Percentiles rank a stretch among this genome's conserved stretches.
These are phyloP conservation scores for Yarrowia osloensis DNA, from an alignment of 805 yeast genomes.

Conservation along the genomic window DNA sequence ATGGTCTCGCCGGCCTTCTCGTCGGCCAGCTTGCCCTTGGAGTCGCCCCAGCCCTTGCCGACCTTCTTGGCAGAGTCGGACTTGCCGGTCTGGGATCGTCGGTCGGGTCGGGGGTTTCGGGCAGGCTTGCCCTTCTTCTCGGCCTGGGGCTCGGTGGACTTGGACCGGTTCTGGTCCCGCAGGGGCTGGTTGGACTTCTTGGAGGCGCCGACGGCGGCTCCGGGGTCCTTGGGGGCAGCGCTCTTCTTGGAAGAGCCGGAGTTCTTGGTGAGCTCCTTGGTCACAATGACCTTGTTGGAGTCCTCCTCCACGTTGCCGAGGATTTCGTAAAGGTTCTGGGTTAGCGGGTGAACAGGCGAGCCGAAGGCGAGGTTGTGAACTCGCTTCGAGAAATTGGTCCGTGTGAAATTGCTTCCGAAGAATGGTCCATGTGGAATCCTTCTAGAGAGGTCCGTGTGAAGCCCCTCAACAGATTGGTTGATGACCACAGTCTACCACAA, in stretches of 20 bases:
- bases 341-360: background rate
- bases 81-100: conserved; percentile 83
- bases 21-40: conserved; percentile 67
- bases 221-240: conserved; percentile 50
- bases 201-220: conserved; percentile 85
- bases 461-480: no score
- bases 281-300: conserved; percentile 31
- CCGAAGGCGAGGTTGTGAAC: background rate
- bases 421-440: no score
- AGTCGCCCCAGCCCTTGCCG: conserved; percentile 87
- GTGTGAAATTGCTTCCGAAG: no score
- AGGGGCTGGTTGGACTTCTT: conserved; percentile 68
- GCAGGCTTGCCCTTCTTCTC: conserved; percentile 61
- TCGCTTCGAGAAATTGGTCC: no score
- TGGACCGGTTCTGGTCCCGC: conserved; percentile 56
- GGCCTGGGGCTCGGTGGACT: conserved; percentile 40
- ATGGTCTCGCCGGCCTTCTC: conserved; percentile 53
- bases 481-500: no score
- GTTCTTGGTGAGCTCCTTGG: conserved; percentile 61
- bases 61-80: conserved; percentile 82
- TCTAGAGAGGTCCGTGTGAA: no score
- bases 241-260: conserved; percentile 82
- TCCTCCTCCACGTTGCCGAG: conserved; percentile 37
- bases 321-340: conserved; percentile 36
- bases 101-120: conserved; percentile 55